phyloP scores from a whole-genome alignment of 1,284 basidiomycete species.

The Rhodofomes roseus region DNA sequence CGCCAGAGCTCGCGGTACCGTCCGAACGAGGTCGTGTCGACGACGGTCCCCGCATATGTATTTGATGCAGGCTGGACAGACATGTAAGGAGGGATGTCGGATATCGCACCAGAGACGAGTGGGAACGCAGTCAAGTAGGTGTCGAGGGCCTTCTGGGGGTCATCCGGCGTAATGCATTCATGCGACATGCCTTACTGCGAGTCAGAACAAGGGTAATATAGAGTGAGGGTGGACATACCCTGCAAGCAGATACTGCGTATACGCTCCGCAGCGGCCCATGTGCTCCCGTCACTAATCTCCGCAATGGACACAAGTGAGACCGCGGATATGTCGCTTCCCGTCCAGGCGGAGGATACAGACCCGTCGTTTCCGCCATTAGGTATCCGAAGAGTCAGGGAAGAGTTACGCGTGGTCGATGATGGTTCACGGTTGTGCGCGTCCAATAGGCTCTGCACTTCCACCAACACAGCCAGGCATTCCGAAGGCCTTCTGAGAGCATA shows the following conservation, averaged over 20 bases:
- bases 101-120: constrained; percentile 47
- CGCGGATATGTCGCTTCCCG: constrained; percentile 42
- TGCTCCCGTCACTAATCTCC: constrained; percentile 59
- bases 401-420: constrained; percentile 38
- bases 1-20: constrained; percentile 74
- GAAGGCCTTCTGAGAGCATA: constrained; percentile 68
- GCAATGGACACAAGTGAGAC: constrained; percentile 36
- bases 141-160: constrained; percentile 45
- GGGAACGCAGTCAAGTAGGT: constrained; percentile 53
- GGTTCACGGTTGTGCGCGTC: constrained; percentile 50
- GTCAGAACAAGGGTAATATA: too few relatives aligned
- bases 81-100: constrained; percentile 43
- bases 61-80: constrained; percentile 29
- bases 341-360: constrained; percentile 43
- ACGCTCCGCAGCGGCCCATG: constrained; percentile 63
- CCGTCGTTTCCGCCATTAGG: constrained; percentile 32
- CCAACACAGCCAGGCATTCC: constrained; percentile 59
- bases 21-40: constrained; percentile 48
- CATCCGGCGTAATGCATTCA: constrained; percentile 45
- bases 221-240: constrained; percentile 41
- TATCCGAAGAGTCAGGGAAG: constrained; percentile 36
- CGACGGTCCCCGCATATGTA: constrained; percentile 25
- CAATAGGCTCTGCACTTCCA: constrained; percentile 49
- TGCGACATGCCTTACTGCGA: constrained; percentile 42
- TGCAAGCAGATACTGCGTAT: constrained; percentile 66